Base-by-base conservation (phyloP, 225 moss, liverwort and hornwort species). In the Marchantia polymorpha region DNA sequence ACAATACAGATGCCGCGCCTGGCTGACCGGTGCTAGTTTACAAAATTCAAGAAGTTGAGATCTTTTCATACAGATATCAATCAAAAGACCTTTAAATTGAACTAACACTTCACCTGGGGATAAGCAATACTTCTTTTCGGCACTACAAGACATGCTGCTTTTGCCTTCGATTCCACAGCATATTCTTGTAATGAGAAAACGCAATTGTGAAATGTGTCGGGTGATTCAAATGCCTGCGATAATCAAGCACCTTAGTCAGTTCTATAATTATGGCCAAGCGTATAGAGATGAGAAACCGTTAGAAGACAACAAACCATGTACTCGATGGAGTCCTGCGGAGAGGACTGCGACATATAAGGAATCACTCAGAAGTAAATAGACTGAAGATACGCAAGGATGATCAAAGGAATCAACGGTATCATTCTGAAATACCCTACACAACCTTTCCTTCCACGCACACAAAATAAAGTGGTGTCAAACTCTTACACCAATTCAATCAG, bases 201-300 rank as follows among this genome's bases (percentile, higher is more conserved):
- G 79, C 92, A 94, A 72, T 89, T 91, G 82, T 87, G 87, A 52
- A 91, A 85, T 49, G 96, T 96, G 84, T 94, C 96, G 15, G 96
- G 96, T 79, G 96, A 94, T 80, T 96, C 94, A 83, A 96, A 96
- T 64, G 92, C 96, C 96, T 96, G 92, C 73, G 74, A 50, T 68
- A 60, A 74, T 19, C 29, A 75, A 83, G n/a, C 64, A 73, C 8
- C 16, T 19, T 8, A 19, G 39, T 69, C 69, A 69, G 20, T 69
- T 19, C 46, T 7, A 69, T 64, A 0, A 23, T 25, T 10, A 20
- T 23, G 5, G 9, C 25, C 22, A 23, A 0, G 6, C 47, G 0
- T 0, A 30, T 46, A 12, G 69, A 47, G 17, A 65, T 26, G 12
- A 2, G 27, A 2, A 65, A 26, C 25, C 26, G 27, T 20, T 23